These are phyloP conservation scores for Boletales sp. DNA, from an alignment of 768 basidiomycete genomes.

Conservation along the genomic window DNA sequence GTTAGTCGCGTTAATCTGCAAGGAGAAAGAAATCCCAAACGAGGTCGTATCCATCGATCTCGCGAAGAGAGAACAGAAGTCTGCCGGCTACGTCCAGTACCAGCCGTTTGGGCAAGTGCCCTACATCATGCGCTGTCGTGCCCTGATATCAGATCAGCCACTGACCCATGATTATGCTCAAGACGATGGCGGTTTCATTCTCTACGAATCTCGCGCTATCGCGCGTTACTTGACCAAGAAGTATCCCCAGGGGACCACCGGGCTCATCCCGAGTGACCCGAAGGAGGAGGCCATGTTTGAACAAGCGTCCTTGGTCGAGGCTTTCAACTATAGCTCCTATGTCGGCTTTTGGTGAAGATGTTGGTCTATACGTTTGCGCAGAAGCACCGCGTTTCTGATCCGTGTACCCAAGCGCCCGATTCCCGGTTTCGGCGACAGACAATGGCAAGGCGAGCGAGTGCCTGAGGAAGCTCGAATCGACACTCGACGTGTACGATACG, in stretches of 20 bases:
- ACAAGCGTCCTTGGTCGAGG: constrained; percentile 43
- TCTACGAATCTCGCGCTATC: constrained; percentile 65
- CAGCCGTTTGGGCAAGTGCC: no score
- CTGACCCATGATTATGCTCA: no score
- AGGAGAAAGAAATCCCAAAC: no score
- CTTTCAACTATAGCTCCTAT: constrained; percentile 44
- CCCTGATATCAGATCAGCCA: no score
- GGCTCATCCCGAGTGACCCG: constrained; percentile 45
- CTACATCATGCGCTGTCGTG: no score
- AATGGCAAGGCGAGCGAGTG: constrained; percentile 13
- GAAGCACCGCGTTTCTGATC: neutral
- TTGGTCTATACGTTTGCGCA: constrained; percentile 23
- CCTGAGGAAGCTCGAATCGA: constrained; percentile 23
- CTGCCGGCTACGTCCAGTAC: no score
- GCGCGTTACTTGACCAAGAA: constrained; percentile 54
- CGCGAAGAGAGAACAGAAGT: no score
- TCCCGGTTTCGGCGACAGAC: constrained; percentile 20
- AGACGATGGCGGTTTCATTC: constrained; percentile 46
- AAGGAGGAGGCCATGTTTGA: constrained; percentile 32
- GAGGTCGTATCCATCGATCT: no score
- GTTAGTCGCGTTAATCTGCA: no score
- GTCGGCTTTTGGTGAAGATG: constrained; percentile 46
- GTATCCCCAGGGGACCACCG: constrained; percentile 43
- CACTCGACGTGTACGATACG: constrained; percentile 50
- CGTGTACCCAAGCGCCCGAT: neutral